These are phyloP conservation scores for Dryas octopetala DNA, from an alignment of 306 rosid species.

Conservation along the genomic window DNA sequence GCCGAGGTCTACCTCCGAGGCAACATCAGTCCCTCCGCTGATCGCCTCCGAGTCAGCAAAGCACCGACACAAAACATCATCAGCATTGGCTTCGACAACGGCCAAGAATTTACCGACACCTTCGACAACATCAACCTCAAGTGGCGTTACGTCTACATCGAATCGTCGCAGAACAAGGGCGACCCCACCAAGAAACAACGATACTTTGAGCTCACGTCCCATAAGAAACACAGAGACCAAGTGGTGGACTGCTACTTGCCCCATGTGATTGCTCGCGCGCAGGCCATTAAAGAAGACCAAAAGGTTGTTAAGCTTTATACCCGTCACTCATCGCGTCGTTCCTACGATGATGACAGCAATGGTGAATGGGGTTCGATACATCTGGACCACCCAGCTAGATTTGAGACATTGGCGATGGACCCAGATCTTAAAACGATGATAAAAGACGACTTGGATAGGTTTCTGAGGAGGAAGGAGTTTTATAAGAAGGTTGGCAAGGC, in stretches of 20 bases:
- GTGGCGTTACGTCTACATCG: constrained; percentile 23
- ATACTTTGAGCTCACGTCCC: constrained; percentile 29
- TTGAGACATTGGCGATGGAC: constrained; percentile 43
- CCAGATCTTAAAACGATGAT: constrained; percentile 25
- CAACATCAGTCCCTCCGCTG: constrained; percentile 21
- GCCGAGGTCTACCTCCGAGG: constrained; percentile 32
- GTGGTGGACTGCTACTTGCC: constrained; percentile 33
- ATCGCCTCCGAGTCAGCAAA: constrained; percentile 30
- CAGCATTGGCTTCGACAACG: constrained; percentile 19
- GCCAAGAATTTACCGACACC: constrained; percentile 20
- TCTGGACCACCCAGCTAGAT: constrained; percentile 41
- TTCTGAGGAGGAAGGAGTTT: constrained; percentile 32
- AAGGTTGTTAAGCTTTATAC: constrained; percentile 28
- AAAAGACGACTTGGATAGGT: constrained; percentile 33
- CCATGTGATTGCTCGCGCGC: constrained; percentile 20
- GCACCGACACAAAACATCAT: constrained; percentile 23
- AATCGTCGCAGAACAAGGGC: constrained; percentile 4
- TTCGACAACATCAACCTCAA: constrained; percentile 10
- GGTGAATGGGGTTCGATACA: constrained; percentile 13
- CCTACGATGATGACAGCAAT: not conserved
- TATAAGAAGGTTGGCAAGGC: constrained; percentile 44
- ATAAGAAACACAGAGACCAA: constrained; percentile 27
- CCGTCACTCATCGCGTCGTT: not conserved
- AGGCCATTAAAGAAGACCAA: constrained; percentile 6
- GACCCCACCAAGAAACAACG: not conserved